Base-by-base conservation (phyloP, 352 stramenopile species). In the Phytophthora citrophthora region DNA sequence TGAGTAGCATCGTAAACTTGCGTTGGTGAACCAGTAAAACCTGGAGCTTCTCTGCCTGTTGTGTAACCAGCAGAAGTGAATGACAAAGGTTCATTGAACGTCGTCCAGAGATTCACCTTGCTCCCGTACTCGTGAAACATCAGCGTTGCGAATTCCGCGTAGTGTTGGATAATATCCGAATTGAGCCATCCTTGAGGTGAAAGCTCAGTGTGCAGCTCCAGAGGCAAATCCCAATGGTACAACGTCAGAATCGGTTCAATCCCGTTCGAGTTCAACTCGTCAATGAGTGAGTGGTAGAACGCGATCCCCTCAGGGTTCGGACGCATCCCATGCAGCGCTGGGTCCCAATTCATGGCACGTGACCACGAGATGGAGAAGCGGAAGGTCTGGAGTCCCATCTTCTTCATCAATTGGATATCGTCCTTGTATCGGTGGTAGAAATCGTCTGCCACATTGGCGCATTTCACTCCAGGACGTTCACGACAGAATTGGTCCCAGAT, bases 221-320 rank as follows among this genome's bases (percentile, higher is more conserved):
- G 73, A 6, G 96, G 96, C 11, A 98, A 67, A 72, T 98, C 95
- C 94, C 93, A 98, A 66, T 98, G 94, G 63, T 97, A 98, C 6
- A 98, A 69, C 7, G 93, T 98, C 4, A 98, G 81, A 40, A 95
- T 83, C 29, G 34, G 34, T 6, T 18, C 34, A 3, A 40, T 40
- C 4, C 34, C 34, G 4, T 18, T 76, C 13, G 47, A 60, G 12
- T 83, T 16, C 4, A 98, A 74, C 34, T 81, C 74, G 70, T 98
- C 81, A 60, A 98, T 94, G 2, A 99, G 64, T 6, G 75, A 53
- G 61, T 97, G 89, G 83, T 99, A 99, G 81, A 98, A 98, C 1
- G 68, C 63, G 31, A 98, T 75, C 27, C 94, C 93, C 31, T 70
- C 65, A 5, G 85, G 70, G 78, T 98, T 98, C 26, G 89, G 69